Evolutionary conservation across 371 early-diverging fungal genomes (phyloP), one percentile per base, ranked within the genome.

Genomic region (Enterocytospora artemiae): DNA sequence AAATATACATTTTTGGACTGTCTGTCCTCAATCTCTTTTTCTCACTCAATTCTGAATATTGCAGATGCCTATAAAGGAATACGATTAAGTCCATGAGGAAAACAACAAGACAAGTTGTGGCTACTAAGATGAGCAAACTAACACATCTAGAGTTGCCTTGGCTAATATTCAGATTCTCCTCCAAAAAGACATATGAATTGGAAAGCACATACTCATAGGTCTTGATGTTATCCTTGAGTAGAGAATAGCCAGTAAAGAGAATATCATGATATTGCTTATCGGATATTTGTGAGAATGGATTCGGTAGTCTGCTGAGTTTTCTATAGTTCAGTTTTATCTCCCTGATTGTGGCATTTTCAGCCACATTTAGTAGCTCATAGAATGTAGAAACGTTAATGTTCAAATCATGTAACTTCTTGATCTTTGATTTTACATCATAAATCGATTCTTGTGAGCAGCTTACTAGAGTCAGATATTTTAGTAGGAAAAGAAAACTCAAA

Each of bases 171-270:
- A 27, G 30, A 9, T 58, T 33, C 25, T 63, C 59, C 16, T 49
- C 7, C 16, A 58, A 62, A 27, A 60, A 50, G 7, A 57, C 9
- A 12, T 60, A 59, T 18, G 51, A 31, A 44, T 60, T 33, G n/a
- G 33, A 27, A 20, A 71, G 51, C 20, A 71, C 32, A 27, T 51
- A 2, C 16, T 71, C 66, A 27, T 71, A 71, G 28, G 48, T 39
- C 20, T 32, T 4, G 32, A 41, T 63, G 3, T 58, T 53, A 4
- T 59, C 49, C 20, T 51, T 62, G 9, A 71, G 31, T 1, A 66
- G 31, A 43, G 41, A 28, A 27, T 49, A 66, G 16, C 57, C 62
- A 20, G 24, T 48, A 0, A 52, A 54, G 5, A 65, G 2, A 12
- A 71, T 36, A 1, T 52, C 41, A 28, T 56, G 54, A 18, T 34